Percentiles rank a stretch among this genome's conserved stretches.
Conservation (phyloP, 140 eudicot species). For the Stevia rebaudiana region DNA sequence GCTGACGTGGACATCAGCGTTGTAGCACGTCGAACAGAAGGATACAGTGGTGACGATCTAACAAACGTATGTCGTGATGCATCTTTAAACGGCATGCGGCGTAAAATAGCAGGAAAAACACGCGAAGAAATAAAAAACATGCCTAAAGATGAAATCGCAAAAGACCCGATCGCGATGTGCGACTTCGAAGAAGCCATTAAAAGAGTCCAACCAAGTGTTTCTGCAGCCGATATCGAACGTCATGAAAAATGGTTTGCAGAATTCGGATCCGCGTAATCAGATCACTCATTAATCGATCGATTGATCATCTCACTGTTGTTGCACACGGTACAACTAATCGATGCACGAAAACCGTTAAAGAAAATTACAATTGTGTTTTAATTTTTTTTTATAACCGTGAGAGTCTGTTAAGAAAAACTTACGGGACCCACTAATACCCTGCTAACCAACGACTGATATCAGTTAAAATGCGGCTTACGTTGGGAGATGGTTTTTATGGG, state of each 20-base stretch:
- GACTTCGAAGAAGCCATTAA: conserved; percentile 84
- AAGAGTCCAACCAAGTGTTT: conserved; percentile 89
- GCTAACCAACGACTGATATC: background rate
- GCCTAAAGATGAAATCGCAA: conserved; percentile 80
- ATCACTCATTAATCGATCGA: background rate
- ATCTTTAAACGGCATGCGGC: conserved; percentile 38
- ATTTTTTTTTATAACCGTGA: background rate
- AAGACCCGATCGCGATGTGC: conserved; percentile 90
- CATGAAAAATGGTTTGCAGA: conserved; percentile 93
- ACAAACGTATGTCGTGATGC: conserved; percentile 44
- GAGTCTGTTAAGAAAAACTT: background rate
- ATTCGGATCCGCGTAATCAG: conserved; percentile 88
- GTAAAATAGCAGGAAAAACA: conserved; percentile 41
- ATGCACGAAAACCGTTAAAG: background rate
- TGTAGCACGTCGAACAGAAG: conserved; percentile 40
- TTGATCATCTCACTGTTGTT: background rate
- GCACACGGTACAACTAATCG: background rate
- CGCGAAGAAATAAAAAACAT: conserved; percentile 39
- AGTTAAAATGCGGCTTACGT: background rate
- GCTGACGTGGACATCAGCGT: conserved; percentile 37
- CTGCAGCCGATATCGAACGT: conserved; percentile 76
- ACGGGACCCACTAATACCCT: background rate
- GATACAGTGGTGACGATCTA: conserved; percentile 42
- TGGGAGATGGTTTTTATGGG: background rate
- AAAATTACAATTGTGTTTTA: background rate